Evolutionary conservation across 2,329 filamentous ascomycete species (phyloP).

Genomic region (Emergomyces orientalis): DNA sequence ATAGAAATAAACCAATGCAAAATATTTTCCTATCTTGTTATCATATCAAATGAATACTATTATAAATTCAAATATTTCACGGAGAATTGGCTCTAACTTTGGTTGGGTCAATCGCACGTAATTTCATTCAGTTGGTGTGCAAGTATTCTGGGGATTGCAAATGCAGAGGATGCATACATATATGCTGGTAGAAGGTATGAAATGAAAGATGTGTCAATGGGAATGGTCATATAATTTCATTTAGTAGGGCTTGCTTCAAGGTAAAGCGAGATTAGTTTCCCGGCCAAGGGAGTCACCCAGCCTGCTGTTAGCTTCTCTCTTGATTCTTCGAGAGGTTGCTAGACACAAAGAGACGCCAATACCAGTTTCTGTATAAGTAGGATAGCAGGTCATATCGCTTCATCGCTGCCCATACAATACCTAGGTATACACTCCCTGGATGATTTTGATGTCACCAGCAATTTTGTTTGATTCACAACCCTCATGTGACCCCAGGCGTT

Average conservation of each 20-base stretch:
- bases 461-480: not conserved
- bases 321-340: not conserved
- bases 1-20: slow-evolving; percentile 27
- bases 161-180: not conserved
- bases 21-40: slow-evolving; percentile 9
- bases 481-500: not conserved
- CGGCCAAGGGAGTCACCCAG: not conserved
- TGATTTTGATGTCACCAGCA: not conserved
- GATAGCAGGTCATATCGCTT: no score
- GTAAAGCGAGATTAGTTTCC: not conserved
- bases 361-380: no score
- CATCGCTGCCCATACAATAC: no score
- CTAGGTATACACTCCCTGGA: no score
- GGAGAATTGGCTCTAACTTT: not conserved
- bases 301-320: not conserved
- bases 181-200: not conserved
- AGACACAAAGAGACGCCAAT: not conserved
- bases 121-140: not conserved
- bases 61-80: not conserved
- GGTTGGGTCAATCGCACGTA: not conserved
- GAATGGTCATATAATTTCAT: not conserved
- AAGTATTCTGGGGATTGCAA: not conserved
- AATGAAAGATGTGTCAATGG: not conserved
- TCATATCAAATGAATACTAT: not conserved
- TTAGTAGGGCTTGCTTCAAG: not conserved